Evolutionary conservation across 2,329 filamentous ascomycete species (phyloP).

Genomic region (Ceratocystis variospora): DNA sequence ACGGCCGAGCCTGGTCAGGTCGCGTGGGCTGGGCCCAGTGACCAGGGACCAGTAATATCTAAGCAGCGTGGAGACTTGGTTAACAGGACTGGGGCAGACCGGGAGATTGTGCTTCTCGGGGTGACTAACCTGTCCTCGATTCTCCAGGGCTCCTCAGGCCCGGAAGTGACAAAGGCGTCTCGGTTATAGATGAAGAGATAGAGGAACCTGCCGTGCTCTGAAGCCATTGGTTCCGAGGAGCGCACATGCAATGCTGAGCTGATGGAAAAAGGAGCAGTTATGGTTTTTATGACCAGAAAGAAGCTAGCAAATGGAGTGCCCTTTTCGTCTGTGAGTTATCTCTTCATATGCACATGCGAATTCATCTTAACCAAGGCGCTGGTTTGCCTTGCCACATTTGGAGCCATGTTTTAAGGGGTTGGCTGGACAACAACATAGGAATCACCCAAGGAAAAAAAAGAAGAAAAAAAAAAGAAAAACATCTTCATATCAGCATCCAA

Average conservation of each 20-base stretch:
- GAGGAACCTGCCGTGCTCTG: not conserved
- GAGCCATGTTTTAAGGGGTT: not conserved
- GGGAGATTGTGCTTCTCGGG: not conserved
- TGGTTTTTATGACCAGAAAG: not conserved
- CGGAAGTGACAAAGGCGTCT: not conserved
- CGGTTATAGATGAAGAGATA: constrained; percentile 9
- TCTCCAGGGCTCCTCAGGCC: not conserved
- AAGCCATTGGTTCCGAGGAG: not conserved
- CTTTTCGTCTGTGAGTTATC: not conserved
- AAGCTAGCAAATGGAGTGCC: not conserved
- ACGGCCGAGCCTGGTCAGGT: not conserved
- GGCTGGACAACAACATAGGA: not conserved
- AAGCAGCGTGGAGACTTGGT: not conserved
- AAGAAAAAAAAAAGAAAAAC: not conserved
- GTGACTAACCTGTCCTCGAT: not conserved
- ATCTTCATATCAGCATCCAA: not conserved
- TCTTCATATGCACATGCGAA: not conserved
- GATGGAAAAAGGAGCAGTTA: not conserved
- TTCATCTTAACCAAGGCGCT: not conserved
- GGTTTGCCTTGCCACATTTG: not conserved
- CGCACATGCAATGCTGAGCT: not conserved
- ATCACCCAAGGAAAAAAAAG: no score
- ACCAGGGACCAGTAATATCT: constrained; percentile 12
- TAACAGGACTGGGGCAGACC: not conserved
- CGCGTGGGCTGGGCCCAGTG: not conserved